Base-by-base conservation (phyloP, 2,329 filamentous ascomycete species). In the Magnaporthiopsis poae region DNA sequence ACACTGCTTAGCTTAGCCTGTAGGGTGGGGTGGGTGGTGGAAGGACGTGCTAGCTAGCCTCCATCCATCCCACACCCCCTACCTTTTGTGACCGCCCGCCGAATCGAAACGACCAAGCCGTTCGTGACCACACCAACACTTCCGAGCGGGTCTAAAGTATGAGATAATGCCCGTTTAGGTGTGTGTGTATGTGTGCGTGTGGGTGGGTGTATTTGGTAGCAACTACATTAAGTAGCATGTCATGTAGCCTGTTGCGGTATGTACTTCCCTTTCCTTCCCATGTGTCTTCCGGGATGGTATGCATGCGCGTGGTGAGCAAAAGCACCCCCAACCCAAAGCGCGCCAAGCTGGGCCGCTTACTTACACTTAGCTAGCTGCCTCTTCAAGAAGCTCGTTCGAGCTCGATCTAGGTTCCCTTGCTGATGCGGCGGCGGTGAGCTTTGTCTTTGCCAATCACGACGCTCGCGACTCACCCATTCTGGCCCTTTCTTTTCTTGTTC, bases 341-440 rank as follows among this genome's bases (percentile, higher is more conserved):
- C 27, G 60, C 60, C 31, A 61, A 61, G 60, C 60, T 5, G 31
- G 60, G 27, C 27, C 31, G 25, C 29, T 29, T 62, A 25, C 27
- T 31, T 31, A 31, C 31, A 31, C 31, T 31, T 31, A 31, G 31
- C 29, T 36, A 62, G 61, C 61, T 62, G 61, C 61, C 61, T 62
- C 61, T 62, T 62, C 61, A 11, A 62, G 61, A 33, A 62, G 13
- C n/a, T 21, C 46, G 46, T 56, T 56, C 46, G n/a, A 25, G 46
- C 46, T 25, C n/a, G 46, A 56, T 56, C 46, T 56, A n/a, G 46
- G 46, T 56, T 56, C 46, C 21, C 46, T 25, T n/a, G 46, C 46
- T 56, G 21, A 56, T 56, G 46, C 46, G 21, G 46, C 46, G 46
- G 46, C 9, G 46, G 46, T 25, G 46, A 25, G 46, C n/a, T 56